Conservation (phyloP, 1,284 basidiomycete genomes). For the Fistulinella cinereoalba region DNA sequence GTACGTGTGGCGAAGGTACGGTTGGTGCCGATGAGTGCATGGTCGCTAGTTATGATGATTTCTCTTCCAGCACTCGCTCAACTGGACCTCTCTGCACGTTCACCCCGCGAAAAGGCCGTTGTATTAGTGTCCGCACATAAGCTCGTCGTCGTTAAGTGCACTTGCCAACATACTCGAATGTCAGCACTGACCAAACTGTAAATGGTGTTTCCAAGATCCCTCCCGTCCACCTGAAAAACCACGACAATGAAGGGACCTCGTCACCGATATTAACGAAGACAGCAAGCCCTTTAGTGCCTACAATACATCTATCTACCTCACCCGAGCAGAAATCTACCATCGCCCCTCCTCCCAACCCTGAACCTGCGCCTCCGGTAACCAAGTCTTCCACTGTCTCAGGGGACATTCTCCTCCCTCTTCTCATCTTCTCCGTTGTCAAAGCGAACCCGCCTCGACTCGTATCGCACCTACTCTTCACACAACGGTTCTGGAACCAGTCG, state of each 20-base stretch:
- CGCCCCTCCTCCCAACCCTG: constrained; percentile 23
- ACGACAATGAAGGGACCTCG: constrained; percentile 47
- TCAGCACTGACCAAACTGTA: constrained; percentile 26
- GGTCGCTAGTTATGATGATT: too few species aligned
- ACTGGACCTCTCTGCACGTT: constrained; percentile 58
- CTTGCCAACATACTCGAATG: background rate
- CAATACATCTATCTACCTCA: constrained; percentile 3
- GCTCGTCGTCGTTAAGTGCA: constrained; percentile 65
- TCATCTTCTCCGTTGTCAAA: constrained; percentile 90
- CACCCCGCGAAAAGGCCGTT: constrained; percentile 77
- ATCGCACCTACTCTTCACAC: constrained; percentile 83
- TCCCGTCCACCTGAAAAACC: constrained; percentile 61
- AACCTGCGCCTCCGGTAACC: constrained; percentile 22
- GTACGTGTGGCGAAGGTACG: constrained; percentile 75
- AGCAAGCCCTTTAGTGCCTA: background rate
- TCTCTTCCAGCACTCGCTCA: constrained; percentile 59
- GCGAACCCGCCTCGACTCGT: constrained; percentile 83
- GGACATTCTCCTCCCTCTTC: constrained; percentile 81
- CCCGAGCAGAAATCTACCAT: constrained; percentile 22
- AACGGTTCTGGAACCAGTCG: constrained; percentile 77
- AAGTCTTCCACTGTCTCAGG: constrained; percentile 56
- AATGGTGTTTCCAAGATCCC: constrained; percentile 69
- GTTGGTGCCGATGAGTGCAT: too few species aligned
- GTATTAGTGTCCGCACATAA: constrained; percentile 83
- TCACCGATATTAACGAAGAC: background rate